Conservation (phyloP, 371 early-diverging fungal genomes). For the Mortierella sp. region DNA sequence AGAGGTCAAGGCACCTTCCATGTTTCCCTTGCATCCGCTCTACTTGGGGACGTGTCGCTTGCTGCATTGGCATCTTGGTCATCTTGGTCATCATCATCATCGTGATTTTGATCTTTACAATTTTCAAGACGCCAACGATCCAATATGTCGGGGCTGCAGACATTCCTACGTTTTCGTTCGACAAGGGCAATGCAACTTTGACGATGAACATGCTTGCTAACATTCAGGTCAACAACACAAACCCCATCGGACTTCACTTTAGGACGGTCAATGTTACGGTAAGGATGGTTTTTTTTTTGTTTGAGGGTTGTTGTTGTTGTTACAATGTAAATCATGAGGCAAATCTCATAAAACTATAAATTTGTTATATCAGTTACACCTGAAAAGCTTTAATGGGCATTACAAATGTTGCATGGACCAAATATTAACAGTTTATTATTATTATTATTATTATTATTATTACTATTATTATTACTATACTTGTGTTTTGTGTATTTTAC, state of each 20-base stretch:
- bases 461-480: neutral
- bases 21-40: constrained; percentile 47
- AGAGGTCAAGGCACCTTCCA: constrained; percentile 19
- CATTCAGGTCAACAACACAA: constrained; percentile 69
- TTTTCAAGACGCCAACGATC: constrained; percentile 37
- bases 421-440: too few species aligned
- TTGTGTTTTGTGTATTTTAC: neutral
- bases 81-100: constrained; percentile 25
- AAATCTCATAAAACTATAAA: neutral
- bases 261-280: constrained; percentile 61
- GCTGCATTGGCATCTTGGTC: constrained; percentile 31
- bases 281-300: constrained; percentile 2
- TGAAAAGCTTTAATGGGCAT: too few species aligned
- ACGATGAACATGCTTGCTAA: constrained; percentile 36
- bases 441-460: too few species aligned
- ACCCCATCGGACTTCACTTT: constrained; percentile 66
- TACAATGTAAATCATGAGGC: too few species aligned
- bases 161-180: constrained; percentile 28
- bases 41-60: constrained; percentile 25
- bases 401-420: too few species aligned
- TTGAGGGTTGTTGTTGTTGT: too few species aligned
- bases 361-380: too few species aligned
- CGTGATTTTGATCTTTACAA: constrained; percentile 33
- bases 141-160: constrained; percentile 26
- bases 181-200: constrained; percentile 36